Percentiles rank a stretch among this genome's conserved stretches.
phyloP scores from a whole-genome alignment of 2,329 filamentous ascomycete genomes.

The Coniella vitis region DNA sequence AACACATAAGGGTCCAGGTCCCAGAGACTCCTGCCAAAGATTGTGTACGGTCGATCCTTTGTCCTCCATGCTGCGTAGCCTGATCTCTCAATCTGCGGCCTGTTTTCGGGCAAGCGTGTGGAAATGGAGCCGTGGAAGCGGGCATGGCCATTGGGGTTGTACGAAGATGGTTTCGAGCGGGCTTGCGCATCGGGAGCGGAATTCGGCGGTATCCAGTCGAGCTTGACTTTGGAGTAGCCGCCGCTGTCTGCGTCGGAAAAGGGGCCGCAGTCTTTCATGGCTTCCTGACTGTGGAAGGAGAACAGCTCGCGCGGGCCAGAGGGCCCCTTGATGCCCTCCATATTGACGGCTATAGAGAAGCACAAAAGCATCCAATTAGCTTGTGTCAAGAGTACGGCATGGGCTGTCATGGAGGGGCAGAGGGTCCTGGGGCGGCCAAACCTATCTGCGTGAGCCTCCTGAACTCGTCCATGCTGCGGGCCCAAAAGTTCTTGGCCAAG shows the following conservation, averaged over 20 bases:
- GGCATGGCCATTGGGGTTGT: conserved; percentile 49
- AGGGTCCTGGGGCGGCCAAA: conserved; percentile 23
- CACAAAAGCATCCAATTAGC: conserved; percentile 10
- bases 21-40: conserved; percentile 85
- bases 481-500: conserved; percentile 47
- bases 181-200: conserved; percentile 9
- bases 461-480: conserved; percentile 54
- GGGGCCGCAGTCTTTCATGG: conserved; percentile 55
- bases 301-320: conserved; percentile 58
- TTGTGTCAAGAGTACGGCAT: conserved; percentile 1
- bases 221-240: conserved; percentile 68
- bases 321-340: conserved; percentile 62
- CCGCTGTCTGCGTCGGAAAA: conserved; percentile 86
- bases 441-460: conserved; percentile 50
- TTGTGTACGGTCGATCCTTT: conserved; percentile 62
- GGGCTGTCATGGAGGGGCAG: too few relatives aligned
- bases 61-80: conserved; percentile 93
- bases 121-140: conserved; percentile 87
- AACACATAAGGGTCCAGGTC: conserved; percentile 85
- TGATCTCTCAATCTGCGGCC: conserved; percentile 66
- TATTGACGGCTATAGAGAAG: conserved; percentile 49
- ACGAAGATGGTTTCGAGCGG: conserved; percentile 19
- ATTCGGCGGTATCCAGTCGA: conserved; percentile 53
- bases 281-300: conserved; percentile 48
- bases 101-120: conserved; percentile 69